These are phyloP conservation scores for Exophiala oligosperma DNA, from an alignment of 2,329 filamentous ascomycete genomes.

Conservation along the genomic window DNA sequence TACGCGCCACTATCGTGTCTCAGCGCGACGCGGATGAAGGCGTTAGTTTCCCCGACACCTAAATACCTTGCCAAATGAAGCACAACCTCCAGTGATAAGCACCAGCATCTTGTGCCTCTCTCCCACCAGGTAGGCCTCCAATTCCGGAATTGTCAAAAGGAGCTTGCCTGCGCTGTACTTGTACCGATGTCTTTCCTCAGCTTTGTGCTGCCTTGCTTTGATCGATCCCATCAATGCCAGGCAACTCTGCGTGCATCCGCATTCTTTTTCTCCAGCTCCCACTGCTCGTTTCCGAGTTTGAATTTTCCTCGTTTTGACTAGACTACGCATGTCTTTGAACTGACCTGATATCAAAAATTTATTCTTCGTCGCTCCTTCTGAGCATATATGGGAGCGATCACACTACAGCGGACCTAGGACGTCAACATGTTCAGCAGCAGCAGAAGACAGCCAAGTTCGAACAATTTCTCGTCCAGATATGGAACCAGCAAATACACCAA, in stretches of 20 bases:
- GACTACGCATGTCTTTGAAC: neutral
- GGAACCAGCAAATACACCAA: conserved; percentile 42
- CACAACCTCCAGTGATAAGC: conserved; percentile 5
- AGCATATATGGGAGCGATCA: too few relatives aligned
- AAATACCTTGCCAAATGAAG: conserved; percentile 11
- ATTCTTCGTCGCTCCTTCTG: neutral
- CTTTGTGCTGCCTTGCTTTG: conserved; percentile 2
- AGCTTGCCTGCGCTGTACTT: conserved; percentile 8
- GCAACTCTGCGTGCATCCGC: conserved; percentile 11
- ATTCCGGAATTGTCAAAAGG: conserved; percentile 12
- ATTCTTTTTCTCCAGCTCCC: neutral
- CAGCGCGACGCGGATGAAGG: conserved; percentile 9
- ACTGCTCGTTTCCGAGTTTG: neutral
- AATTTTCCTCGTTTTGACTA: neutral
- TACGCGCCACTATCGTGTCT: conserved; percentile 2
- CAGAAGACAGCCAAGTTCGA: conserved; percentile 30
- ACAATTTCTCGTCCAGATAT: conserved; percentile 43
- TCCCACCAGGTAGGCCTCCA: conserved; percentile 5
- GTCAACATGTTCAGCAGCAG: conserved; percentile 20
- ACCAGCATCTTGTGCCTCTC: neutral
- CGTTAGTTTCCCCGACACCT: conserved; percentile 11
- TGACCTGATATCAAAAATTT: neutral
- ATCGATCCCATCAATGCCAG: conserved; percentile 11
- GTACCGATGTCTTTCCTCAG: conserved; percentile 7
- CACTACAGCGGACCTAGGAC: too few relatives aligned